Evolutionary conservation across 305 asterid genomes (phyloP), one percentile per base, ranked within the genome.

Genomic region (Euphrasia arctica): DNA sequence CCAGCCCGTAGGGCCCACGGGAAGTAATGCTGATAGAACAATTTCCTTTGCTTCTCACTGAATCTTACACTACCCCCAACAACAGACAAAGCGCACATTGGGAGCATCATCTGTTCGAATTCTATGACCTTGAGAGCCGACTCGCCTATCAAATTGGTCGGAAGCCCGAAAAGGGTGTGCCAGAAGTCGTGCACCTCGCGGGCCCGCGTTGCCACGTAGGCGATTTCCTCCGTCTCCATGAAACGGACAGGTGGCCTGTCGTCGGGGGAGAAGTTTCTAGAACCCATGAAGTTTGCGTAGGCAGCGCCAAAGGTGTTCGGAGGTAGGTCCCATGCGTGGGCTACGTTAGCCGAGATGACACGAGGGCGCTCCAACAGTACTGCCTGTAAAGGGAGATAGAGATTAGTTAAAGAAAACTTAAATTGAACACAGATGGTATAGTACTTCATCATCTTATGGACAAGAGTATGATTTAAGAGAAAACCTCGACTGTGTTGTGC

Each of bases 131-230:
- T 93, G 5, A 93, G 62, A 2, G 95, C 84, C 36, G 97, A 82
- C 80, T 93, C 98, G 65, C 98, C 97, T 0, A 87, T 87, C 82
- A 90, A 71, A 71, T 93, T 90, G 36, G 98, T 90, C 12, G 95
- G 95, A 13, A 93, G 85, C 28, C 67, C 97, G 57, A 93, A 93
- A 25, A 87, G 82, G 67, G 97, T 90, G 76, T 86, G 98, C 97
- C 98, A 90, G 50, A 93, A 86, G 73, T 93, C 98, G 28, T 93
- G 98, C 64, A 90, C 95, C 72, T 93, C 97, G 4, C 98, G 95
- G 9, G 99, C 95, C 27, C 98, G 95, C 62, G 91, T 90, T 4
- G 95, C 95, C 63, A 93, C 95, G 34, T 85, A 92, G 34, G 97
- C 94, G 69, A 90, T 62, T 52, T 92, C 45, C 27, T 92, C 97